Percentiles rank a stretch among this genome's conserved stretches.
phyloP scores from a whole-genome alignment of 225 moss, liverwort and hornwort species.

The Pseudisothecium myosuroides region DNA sequence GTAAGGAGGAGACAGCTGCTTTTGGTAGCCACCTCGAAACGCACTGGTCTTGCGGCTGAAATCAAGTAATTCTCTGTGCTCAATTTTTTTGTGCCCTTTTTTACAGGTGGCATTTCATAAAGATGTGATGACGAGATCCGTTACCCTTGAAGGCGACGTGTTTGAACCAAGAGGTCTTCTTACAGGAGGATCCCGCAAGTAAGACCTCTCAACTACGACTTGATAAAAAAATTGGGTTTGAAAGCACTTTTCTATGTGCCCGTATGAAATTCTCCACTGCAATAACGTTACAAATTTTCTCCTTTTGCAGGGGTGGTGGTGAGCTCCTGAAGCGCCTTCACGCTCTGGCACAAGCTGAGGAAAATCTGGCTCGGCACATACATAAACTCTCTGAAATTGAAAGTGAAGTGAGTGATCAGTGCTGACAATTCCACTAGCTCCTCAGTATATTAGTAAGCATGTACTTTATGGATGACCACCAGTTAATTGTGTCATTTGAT shows the following conservation, averaged over 20 bases:
- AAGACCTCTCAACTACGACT: neutral
- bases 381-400: slow-evolving; percentile 57
- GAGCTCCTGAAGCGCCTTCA: slow-evolving; percentile 86
- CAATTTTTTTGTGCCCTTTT: neutral
- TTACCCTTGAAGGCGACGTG: slow-evolving; percentile 82
- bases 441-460: neutral
- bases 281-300: neutral
- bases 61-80: neutral
- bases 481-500: neutral
- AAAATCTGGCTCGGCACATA: slow-evolving; percentile 39
- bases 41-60: neutral
- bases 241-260: neutral
- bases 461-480: neutral
- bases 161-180: slow-evolving; percentile 98
- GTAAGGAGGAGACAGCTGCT: neutral
- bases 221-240: neutral
- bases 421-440: neutral
- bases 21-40: neutral
- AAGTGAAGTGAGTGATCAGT: slow-evolving; percentile 41
- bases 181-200: slow-evolving; percentile 97
- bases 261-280: neutral
- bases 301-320: slow-evolving; percentile 70
- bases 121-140: slow-evolving; percentile 80
- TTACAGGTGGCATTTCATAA: slow-evolving; percentile 83
- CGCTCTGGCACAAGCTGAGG: slow-evolving; percentile 71